phyloP scores from a whole-genome alignment of 352 stramenopile genomes.

The Aphanomyces euteiches region DNA sequence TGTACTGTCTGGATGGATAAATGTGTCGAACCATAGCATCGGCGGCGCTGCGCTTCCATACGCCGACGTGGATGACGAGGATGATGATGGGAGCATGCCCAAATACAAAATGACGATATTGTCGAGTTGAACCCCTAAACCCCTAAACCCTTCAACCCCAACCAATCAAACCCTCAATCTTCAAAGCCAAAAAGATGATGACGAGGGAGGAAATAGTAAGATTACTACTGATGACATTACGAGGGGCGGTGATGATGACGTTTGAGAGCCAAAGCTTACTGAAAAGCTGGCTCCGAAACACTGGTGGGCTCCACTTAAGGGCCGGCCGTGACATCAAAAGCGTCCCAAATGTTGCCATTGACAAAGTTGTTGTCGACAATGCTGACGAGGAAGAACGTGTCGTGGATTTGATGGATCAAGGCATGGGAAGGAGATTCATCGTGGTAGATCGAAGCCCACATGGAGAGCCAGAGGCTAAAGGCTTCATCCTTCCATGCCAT shows the following conservation, averaged over 20 bases:
- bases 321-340: constrained; percentile 46
- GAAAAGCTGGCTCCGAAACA: neutral
- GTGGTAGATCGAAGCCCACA: constrained; percentile 96
- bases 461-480: constrained; percentile 94
- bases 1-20: constrained; percentile 19
- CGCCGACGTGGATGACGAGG: too few species aligned
- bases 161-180: too few species aligned
- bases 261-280: neutral
- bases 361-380: constrained; percentile 99
- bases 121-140: too few species aligned
- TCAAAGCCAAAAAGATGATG: too few species aligned
- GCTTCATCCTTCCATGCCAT: constrained; percentile 95
- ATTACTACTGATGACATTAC: too few species aligned
- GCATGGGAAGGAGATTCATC: constrained; percentile 83
- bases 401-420: constrained; percentile 93
- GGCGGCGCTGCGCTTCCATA: neutral
- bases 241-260: constrained; percentile 1
- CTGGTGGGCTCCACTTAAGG: constrained; percentile 30
- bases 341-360: constrained; percentile 80
- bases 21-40: constrained; percentile 30
- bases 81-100: too few species aligned
- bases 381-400: constrained; percentile 97
- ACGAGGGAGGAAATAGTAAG: too few species aligned
- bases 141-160: too few species aligned
- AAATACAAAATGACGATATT: too few species aligned